A percentile compares a stretch with the other conserved stretches of the same genome.
Conservation (phyloP, 169 alveolate species). For the Plasmodium gallinaceum region DNA sequence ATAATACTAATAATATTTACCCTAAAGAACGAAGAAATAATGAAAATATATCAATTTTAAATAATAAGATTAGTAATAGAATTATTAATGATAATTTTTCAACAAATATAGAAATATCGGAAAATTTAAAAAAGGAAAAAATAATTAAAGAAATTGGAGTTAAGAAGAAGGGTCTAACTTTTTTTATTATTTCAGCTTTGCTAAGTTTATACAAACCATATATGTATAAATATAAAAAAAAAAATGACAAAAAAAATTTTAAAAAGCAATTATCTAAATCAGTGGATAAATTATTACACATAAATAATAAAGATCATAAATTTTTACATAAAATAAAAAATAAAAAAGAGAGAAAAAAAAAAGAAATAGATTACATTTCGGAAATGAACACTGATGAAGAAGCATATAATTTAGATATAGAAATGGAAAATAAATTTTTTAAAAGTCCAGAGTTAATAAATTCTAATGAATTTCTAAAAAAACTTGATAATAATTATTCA, state of each 20-base stretch:
- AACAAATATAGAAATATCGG: slow-evolving; percentile 26
- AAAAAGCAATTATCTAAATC: no score
- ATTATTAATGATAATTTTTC: slow-evolving; percentile 33
- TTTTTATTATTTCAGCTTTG: slow-evolving; percentile 10
- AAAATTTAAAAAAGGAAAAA: slow-evolving; percentile 60
- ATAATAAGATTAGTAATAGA: slow-evolving; percentile 1
- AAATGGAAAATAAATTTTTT: slow-evolving; percentile 1
- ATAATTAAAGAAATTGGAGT: slow-evolving; percentile 35
- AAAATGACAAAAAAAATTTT: background rate
- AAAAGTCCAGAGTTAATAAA: background rate
- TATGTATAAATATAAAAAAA: slow-evolving; percentile 21
- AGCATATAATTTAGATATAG: background rate
- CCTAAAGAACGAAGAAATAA: slow-evolving; percentile 1
- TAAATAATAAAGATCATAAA: background rate
- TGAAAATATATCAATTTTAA: background rate
- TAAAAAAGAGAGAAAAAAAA: background rate
- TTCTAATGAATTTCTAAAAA: background rate
- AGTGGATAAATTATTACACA: no score
- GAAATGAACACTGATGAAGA: slow-evolving; percentile 10
- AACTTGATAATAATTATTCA: background rate
- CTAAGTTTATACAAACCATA: slow-evolving; percentile 44
- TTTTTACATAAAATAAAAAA: background rate
- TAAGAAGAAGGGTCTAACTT: slow-evolving; percentile 13
- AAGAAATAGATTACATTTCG: background rate
- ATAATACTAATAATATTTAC: background rate